These are phyloP conservation scores for Nissolia schottii DNA, from an alignment of 306 rosid genomes.

Conservation along the genomic window DNA sequence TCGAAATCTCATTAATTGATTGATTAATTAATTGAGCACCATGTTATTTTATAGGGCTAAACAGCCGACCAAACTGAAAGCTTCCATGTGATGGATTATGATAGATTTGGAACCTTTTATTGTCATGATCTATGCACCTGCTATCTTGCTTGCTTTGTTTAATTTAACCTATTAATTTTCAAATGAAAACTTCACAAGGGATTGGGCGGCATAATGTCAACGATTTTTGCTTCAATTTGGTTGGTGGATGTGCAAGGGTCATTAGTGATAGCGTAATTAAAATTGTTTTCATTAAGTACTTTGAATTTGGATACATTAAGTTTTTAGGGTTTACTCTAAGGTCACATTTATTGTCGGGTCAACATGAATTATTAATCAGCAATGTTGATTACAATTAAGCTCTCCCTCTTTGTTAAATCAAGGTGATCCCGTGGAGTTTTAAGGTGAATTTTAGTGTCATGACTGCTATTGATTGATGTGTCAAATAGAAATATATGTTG, in stretches of 20 bases:
- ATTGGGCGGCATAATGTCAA: slow-evolving; percentile 47
- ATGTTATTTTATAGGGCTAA: slow-evolving; percentile 41
- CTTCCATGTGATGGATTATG: slow-evolving; percentile 70
- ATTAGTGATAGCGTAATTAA: slow-evolving; percentile 6
- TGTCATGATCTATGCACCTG: slow-evolving; percentile 50
- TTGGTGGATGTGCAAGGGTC: slow-evolving; percentile 15
- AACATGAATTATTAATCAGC: slow-evolving; percentile 1
- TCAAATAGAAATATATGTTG: background rate
- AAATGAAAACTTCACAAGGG: slow-evolving; percentile 2
- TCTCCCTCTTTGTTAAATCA: background rate
- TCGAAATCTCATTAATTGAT: too few relatives aligned
- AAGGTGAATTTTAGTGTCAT: background rate
- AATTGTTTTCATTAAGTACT: slow-evolving; percentile 12
- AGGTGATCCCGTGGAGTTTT: background rate
- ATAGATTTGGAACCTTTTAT: slow-evolving; percentile 72
- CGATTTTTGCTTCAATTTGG: slow-evolving; percentile 27
- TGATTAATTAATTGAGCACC: too few relatives aligned
- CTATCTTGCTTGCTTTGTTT: too few relatives aligned
- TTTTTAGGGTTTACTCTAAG: background rate
- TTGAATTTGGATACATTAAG: slow-evolving; percentile 19
- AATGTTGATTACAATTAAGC: background rate
- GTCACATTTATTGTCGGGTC: slow-evolving; percentile 18
- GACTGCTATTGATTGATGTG: background rate
- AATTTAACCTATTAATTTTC: slow-evolving; percentile 23
- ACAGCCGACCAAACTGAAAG: slow-evolving; percentile 70